Conservation (phyloP, 805 yeast genomes). For the Metschnikowia gruessii region DNA sequence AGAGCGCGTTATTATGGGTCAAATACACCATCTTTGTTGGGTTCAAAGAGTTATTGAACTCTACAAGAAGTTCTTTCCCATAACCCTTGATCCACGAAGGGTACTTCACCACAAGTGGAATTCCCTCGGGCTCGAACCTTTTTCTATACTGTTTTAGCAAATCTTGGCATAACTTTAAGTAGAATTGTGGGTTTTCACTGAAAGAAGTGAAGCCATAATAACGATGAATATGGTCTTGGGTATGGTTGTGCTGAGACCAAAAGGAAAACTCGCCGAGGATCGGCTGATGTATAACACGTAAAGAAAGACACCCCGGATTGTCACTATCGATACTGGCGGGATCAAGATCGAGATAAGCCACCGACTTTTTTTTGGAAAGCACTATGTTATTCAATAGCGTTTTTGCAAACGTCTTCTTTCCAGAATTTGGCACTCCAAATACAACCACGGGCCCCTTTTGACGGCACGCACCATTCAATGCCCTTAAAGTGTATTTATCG, state of each 20-base stretch:
- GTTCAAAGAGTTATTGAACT: constrained; percentile 40
- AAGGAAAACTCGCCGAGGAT: constrained; percentile 31
- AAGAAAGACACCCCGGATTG: constrained; percentile 65
- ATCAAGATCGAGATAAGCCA: constrained; percentile 69
- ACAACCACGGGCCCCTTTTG: constrained; percentile 35
- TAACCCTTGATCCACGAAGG: constrained; percentile 93
- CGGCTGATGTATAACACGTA: constrained; percentile 35
- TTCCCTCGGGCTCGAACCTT: constrained; percentile 22
- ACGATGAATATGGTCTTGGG: constrained; percentile 20
- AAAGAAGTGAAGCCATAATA: constrained; percentile 71
- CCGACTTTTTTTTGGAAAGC: constrained; percentile 23
- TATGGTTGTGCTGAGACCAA: constrained; percentile 7
- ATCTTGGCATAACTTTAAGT: constrained; percentile 41
- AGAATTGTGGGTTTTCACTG: constrained; percentile 58
- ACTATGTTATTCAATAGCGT: constrained; percentile 50
- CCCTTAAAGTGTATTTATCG: constrained; percentile 5
- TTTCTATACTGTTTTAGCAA: constrained; percentile 35
- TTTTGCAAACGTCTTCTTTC: constrained; percentile 72
- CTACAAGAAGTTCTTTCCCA: constrained; percentile 64
- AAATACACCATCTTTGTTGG: constrained; percentile 61
- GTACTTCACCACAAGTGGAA: constrained; percentile 61
- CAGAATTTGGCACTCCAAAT: constrained; percentile 71
- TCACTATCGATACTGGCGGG: constrained; percentile 88
- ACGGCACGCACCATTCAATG: constrained; percentile 5
- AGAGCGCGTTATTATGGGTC: constrained; percentile 23